Percentiles rank a stretch among this genome's conserved stretches.
Evolutionary conservation across 1,284 basidiomycete genomes (phyloP).

Genomic region (Fistulinella cinereoalba): DNA sequence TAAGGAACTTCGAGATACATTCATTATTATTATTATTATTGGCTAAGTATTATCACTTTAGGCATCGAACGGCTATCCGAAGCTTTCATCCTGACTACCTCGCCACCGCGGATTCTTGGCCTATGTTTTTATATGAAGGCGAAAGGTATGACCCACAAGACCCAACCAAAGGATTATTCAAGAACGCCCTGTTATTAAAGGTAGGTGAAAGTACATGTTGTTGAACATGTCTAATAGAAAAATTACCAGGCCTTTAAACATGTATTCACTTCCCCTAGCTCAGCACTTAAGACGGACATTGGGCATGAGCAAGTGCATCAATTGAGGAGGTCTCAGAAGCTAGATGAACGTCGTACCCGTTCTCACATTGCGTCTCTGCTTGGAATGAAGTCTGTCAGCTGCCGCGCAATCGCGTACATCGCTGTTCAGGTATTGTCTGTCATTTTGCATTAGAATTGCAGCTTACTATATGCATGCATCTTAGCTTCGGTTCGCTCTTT

Average conservation of each 20-base stretch:
- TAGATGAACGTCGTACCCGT: not conserved
- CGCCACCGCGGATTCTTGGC: not conserved
- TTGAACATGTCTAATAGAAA: not conserved
- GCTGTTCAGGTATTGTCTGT: slow-evolving; percentile 22
- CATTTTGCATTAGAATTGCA: not conserved
- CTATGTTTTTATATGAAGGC: not conserved
- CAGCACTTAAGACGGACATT: no score
- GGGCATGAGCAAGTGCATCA: not conserved
- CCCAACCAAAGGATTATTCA: not conserved
- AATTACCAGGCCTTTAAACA: no score
- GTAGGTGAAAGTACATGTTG: not conserved
- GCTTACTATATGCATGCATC: not conserved
- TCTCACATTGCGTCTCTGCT: slow-evolving; percentile 18
- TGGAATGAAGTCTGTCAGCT: slow-evolving; percentile 15
- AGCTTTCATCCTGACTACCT: not conserved
- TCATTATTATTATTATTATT: not conserved
- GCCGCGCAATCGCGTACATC: slow-evolving; percentile 29
- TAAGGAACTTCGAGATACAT: no score
- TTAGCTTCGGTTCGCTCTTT: not conserved
- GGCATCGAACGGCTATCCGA: not conserved
- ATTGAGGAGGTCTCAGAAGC: not conserved
- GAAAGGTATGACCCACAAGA: not conserved
- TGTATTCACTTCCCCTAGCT: no score
- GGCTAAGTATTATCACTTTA: no score
- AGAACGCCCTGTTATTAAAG: not conserved